Percentiles rank a stretch among this genome's conserved stretches.
Conservation (phyloP, 1,284 basidiomycete species). For the Takashimella tepidaria region DNA sequence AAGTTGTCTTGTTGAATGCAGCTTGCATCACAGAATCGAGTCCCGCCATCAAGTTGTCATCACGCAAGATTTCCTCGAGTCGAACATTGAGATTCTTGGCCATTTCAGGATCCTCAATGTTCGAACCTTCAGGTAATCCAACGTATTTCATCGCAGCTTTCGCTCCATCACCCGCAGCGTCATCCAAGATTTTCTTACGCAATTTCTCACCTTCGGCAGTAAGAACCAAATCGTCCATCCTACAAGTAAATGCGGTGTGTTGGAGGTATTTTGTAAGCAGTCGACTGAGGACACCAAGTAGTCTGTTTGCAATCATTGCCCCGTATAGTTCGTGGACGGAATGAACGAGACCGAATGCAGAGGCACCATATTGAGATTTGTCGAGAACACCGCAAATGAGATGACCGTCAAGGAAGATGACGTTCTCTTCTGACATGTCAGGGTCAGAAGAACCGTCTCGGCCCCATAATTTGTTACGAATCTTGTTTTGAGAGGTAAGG, state of each 20-base stretch:
- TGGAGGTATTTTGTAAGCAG: slow-evolving; percentile 97
- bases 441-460: slow-evolving; percentile 42
- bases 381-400: slow-evolving; percentile 89
- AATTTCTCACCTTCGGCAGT: slow-evolving; percentile 73
- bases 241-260: slow-evolving; percentile 94
- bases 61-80: slow-evolving; percentile 90
- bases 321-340: slow-evolving; percentile 99
- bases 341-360: slow-evolving; percentile 93
- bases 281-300: slow-evolving; percentile 88
- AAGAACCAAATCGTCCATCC: slow-evolving; percentile 95
- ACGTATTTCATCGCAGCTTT: slow-evolving; percentile 70
- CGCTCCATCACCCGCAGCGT: slow-evolving; percentile 69
- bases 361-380: slow-evolving; percentile 96
- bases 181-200: slow-evolving; percentile 64
- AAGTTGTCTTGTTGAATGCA: slow-evolving; percentile 83
- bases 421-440: slow-evolving; percentile 67
- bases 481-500: slow-evolving; percentile 80
- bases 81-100: slow-evolving; percentile 53
- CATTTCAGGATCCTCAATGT: slow-evolving; percentile 58
- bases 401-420: slow-evolving; percentile 89
- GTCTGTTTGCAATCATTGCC: slow-evolving; percentile 76
- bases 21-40: slow-evolving; percentile 87
- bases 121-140: slow-evolving; percentile 62
- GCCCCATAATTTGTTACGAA: slow-evolving; percentile 74
- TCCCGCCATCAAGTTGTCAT: slow-evolving; percentile 96